Evolutionary conservation across 768 basidiomycete genomes (phyloP).

Genomic region (Auriscalpium orientale): DNA sequence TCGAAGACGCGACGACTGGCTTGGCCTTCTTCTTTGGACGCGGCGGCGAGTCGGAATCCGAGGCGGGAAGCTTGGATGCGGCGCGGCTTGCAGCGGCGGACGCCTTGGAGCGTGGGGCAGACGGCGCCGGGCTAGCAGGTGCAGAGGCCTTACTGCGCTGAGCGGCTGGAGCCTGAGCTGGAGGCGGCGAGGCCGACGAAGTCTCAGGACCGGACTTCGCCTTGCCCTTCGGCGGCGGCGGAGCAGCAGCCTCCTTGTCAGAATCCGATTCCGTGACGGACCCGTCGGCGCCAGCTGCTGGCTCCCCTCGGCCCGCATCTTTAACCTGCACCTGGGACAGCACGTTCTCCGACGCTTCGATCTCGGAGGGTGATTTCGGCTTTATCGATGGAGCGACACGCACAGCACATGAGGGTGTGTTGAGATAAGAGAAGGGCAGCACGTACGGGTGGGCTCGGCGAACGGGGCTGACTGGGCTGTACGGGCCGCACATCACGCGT

Average conservation of each 20-base stretch:
- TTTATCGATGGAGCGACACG: not conserved
- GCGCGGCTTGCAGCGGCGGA: not conserved
- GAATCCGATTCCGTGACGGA: slow-evolving; percentile 33
- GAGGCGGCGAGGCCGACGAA: not conserved
- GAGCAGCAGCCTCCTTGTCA: slow-evolving; percentile 14
- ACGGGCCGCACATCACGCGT: no score
- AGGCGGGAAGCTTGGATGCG: slow-evolving; percentile 5
- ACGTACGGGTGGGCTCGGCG: not conserved
- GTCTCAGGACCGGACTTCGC: not conserved
- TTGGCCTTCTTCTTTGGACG: slow-evolving; percentile 34
- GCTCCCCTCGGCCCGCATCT: not conserved
- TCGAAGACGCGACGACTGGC: slow-evolving; percentile 18
- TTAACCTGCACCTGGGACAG: not conserved
- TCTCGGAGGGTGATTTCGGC: not conserved
- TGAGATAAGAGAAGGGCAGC: no score
- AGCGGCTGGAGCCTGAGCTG: not conserved
- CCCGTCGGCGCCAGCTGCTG: slow-evolving; percentile 22
- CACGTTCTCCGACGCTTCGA: not conserved
- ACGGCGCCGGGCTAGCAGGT: slow-evolving; percentile 1
- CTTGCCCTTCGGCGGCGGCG: slow-evolving; percentile 3
- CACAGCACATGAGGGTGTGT: not conserved
- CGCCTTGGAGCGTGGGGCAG: slow-evolving; percentile 1
- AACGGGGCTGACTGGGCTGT: not conserved
- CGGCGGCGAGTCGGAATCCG: slow-evolving; percentile 48
- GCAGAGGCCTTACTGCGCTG: not conserved